phyloP scores from a whole-genome alignment of 257 asterid genomes.

The Jacaranda copaia region DNA sequence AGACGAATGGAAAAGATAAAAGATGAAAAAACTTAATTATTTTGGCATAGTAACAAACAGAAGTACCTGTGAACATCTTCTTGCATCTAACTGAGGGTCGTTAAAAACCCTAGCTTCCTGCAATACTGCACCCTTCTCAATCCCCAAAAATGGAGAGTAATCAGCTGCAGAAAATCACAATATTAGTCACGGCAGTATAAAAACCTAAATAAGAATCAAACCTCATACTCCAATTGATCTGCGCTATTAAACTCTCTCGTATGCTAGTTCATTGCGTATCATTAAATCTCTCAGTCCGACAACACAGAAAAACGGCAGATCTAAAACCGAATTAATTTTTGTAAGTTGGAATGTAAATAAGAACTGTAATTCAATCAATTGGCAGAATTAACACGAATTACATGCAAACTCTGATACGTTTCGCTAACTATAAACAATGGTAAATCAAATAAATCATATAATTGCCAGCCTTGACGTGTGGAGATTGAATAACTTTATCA shows the following conservation, averaged over 20 bases:
- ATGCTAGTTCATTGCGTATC: slow-evolving; percentile 10
- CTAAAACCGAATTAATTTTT: slow-evolving; percentile 28
- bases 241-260: not conserved
- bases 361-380: slow-evolving; percentile 32
- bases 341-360: slow-evolving; percentile 1
- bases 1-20: not conserved
- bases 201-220: slow-evolving; percentile 15
- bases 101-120: slow-evolving; percentile 99
- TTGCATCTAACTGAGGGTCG: slow-evolving; percentile 96
- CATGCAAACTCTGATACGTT: slow-evolving; percentile 5
- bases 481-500: slow-evolving; percentile 20
- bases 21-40: slow-evolving; percentile 1
- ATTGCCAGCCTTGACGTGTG: slow-evolving; percentile 7
- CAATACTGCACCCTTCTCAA: slow-evolving; percentile 98
- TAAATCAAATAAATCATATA: slow-evolving; percentile 23
- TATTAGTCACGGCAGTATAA: slow-evolving; percentile 8
- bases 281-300: not conserved
- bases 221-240: slow-evolving; percentile 29
- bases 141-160: slow-evolving; percentile 92
- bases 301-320: slow-evolving; percentile 43
- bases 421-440: slow-evolving; percentile 1
- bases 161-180: slow-evolving; percentile 62
- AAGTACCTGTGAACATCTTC: slow-evolving; percentile 92
- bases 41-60: slow-evolving; percentile 15
- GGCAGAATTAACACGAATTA: slow-evolving; percentile 20